phyloP scores from a whole-genome alignment of 1,284 basidiomycete species.

The Leccinum fallax region DNA sequence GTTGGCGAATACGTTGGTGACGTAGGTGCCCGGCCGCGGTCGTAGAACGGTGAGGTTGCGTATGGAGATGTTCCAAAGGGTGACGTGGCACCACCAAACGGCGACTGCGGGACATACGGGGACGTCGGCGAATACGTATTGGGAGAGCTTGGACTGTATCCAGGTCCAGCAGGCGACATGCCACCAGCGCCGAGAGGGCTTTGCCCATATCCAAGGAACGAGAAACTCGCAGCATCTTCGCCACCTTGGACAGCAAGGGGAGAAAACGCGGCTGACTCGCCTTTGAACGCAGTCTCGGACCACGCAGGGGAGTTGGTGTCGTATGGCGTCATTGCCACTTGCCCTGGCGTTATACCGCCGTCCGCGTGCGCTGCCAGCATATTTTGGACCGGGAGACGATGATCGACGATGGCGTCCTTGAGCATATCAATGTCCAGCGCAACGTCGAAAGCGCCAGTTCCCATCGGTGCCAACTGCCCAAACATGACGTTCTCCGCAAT shows the following conservation, averaged over 20 bases:
- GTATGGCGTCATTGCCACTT: conserved; percentile 93
- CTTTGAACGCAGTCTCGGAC: conserved; percentile 72
- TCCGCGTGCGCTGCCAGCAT: conserved; percentile 81
- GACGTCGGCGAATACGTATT: conserved; percentile 87
- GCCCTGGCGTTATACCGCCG: conserved; percentile 91
- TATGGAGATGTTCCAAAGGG: conserved; percentile 81
- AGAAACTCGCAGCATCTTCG: conserved; percentile 77
- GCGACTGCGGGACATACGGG: conserved; percentile 85
- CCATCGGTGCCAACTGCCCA: conserved; percentile 99
- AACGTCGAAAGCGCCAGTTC: conserved; percentile 94
- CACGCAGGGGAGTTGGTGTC: conserved; percentile 87
- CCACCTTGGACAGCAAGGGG: conserved; percentile 89
- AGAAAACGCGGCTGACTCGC: conserved; percentile 90
- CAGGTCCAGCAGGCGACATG: conserved; percentile 78
- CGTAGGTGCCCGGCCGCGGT: conserved; percentile 64
- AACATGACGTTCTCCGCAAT: conserved; percentile 99
- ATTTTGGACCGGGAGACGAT: conserved; percentile 86
- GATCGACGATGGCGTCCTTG: conserved; percentile 98
- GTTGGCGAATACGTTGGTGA: conserved; percentile 89
- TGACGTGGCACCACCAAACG: conserved; percentile 78
- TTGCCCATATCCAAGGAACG: conserved; percentile 75
- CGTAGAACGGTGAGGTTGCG: conserved; percentile 81
- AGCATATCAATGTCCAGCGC: conserved; percentile 98
- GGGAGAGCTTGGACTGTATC: conserved; percentile 83
- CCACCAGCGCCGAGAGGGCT: conserved; percentile 79